Conservation (phyloP, 169 alveolate genomes). For the Miamiensis avidus region DNA sequence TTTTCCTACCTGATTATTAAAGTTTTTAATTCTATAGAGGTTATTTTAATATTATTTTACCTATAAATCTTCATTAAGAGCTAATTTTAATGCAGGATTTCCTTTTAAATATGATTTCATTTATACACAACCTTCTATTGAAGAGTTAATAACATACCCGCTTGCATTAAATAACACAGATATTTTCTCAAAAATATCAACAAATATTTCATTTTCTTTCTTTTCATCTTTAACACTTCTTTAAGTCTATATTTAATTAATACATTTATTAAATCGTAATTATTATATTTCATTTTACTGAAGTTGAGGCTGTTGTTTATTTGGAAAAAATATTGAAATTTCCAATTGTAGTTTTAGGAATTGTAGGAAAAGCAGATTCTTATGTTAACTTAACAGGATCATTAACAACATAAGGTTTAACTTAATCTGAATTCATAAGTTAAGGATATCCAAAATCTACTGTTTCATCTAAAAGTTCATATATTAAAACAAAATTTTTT, state of each 20-base stretch:
- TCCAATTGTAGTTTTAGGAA: slow-evolving; percentile 30
- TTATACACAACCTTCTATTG: slow-evolving; percentile 93
- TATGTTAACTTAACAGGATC: slow-evolving; percentile 62
- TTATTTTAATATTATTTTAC: slow-evolving; percentile 37
- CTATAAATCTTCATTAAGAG: slow-evolving; percentile 84
- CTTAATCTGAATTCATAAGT: slow-evolving; percentile 91
- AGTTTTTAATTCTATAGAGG: not conserved
- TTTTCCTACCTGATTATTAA: slow-evolving; percentile 43
- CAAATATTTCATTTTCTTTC: slow-evolving; percentile 92
- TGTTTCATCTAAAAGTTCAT: slow-evolving; percentile 97
- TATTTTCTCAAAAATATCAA: slow-evolving; percentile 92
- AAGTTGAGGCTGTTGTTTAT: not conserved
- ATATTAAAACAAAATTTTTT: slow-evolving; percentile 94
- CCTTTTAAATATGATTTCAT: slow-evolving; percentile 91
- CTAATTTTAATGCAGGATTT: slow-evolving; percentile 87
- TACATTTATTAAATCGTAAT: slow-evolving; percentile 11
- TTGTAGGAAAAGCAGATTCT: slow-evolving; percentile 24
- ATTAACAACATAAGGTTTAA: slow-evolving; percentile 80
- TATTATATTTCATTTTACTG: slow-evolving; percentile 5
- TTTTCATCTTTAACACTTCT: slow-evolving; percentile 69
- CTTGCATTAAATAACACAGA: slow-evolving; percentile 87
- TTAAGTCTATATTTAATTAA: slow-evolving; percentile 47
- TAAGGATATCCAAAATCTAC: slow-evolving; percentile 97
- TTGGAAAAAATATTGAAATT: slow-evolving; percentile 17
- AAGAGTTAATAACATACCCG: slow-evolving; percentile 87